Evolutionary conservation across 2,329 filamentous ascomycete genomes (phyloP).

Genomic region (Berkeleyomyces basicola): DNA sequence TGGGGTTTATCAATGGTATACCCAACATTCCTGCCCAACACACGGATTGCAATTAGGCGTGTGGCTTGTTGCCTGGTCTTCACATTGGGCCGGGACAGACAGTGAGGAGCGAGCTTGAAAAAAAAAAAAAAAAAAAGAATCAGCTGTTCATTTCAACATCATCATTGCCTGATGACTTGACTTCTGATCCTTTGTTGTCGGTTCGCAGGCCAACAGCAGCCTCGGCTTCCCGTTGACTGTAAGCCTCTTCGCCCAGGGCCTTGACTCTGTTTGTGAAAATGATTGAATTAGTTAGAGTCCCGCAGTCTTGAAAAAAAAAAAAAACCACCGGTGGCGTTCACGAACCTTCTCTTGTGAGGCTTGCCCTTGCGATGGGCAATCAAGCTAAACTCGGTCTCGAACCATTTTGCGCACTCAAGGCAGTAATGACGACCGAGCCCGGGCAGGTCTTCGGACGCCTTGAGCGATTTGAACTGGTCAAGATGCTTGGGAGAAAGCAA

Average conservation of each 20-base stretch:
- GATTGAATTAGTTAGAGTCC: background rate
- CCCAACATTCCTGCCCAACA: background rate
- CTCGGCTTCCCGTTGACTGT: slow-evolving; percentile 73
- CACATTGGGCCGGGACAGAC: background rate
- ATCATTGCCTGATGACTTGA: slow-evolving; percentile 13
- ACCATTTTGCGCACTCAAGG: slow-evolving; percentile 89
- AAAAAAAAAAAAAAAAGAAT: slow-evolving; percentile 4
- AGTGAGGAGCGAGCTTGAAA: background rate
- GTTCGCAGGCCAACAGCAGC: slow-evolving; percentile 57
- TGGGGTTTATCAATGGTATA: background rate
- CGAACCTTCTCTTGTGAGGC: slow-evolving; percentile 76
- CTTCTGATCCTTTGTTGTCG: slow-evolving; percentile 39
- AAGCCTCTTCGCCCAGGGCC: slow-evolving; percentile 66
- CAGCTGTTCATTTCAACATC: slow-evolving; percentile 23
- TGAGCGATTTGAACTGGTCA: slow-evolving; percentile 57
- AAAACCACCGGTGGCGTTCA: slow-evolving; percentile 6
- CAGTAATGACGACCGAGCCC: slow-evolving; percentile 79
- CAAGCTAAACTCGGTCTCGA: slow-evolving; percentile 67
- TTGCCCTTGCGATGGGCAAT: slow-evolving; percentile 67
- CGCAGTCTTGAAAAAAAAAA: background rate
- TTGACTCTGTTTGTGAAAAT: slow-evolving; percentile 43
- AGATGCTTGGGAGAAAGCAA: slow-evolving; percentile 65
- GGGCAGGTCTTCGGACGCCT: slow-evolving; percentile 72
- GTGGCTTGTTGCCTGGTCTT: background rate
- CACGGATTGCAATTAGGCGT: background rate